A percentile compares a stretch with the other conserved stretches of the same genome.
Evolutionary conservation across 768 basidiomycete genomes (phyloP).

Genomic region (Phylloporus arenicola): DNA sequence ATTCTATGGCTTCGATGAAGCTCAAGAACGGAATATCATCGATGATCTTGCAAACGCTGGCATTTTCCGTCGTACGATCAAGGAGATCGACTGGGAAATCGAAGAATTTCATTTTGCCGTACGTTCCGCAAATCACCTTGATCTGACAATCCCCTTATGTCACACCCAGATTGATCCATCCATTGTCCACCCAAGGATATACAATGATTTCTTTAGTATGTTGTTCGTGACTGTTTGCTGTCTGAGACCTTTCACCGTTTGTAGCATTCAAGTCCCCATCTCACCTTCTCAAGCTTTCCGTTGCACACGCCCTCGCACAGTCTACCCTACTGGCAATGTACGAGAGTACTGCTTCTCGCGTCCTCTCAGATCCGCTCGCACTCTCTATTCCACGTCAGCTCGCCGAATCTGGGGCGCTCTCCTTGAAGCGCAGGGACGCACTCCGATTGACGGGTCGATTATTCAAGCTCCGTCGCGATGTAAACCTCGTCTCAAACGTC

Average conservation of each 20-base stretch:
- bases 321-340: slow-evolving; percentile 88
- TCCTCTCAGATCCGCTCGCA: slow-evolving; percentile 72
- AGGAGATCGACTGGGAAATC: slow-evolving; percentile 79
- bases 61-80: slow-evolving; percentile 54
- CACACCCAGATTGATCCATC: slow-evolving; percentile 66
- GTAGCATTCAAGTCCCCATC: slow-evolving; percentile 88
- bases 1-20: slow-evolving; percentile 82
- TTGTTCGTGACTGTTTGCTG: slow-evolving; percentile 8
- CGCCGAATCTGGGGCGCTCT: slow-evolving; percentile 69
- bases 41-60: slow-evolving; percentile 78
- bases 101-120: slow-evolving; percentile 91
- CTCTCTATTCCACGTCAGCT: slow-evolving; percentile 81
- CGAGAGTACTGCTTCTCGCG: slow-evolving; percentile 70
- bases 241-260: background rate
- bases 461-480: slow-evolving; percentile 84
- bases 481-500: slow-evolving; percentile 89
- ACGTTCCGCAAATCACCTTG: slow-evolving; percentile 4
- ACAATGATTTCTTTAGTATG: slow-evolving; percentile 94
- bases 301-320: slow-evolving; percentile 91
- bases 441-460: slow-evolving; percentile 80
- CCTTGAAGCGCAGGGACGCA: slow-evolving; percentile 74
- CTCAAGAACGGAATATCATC: slow-evolving; percentile 74
- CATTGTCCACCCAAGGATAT: slow-evolving; percentile 85
- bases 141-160: background rate
- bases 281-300: slow-evolving; percentile 85